A percentile compares a stretch with the other conserved stretches of the same genome.
Evolutionary conservation across 2,329 filamentous ascomycete genomes (phyloP).

Genomic region (Hypocreales sp.): DNA sequence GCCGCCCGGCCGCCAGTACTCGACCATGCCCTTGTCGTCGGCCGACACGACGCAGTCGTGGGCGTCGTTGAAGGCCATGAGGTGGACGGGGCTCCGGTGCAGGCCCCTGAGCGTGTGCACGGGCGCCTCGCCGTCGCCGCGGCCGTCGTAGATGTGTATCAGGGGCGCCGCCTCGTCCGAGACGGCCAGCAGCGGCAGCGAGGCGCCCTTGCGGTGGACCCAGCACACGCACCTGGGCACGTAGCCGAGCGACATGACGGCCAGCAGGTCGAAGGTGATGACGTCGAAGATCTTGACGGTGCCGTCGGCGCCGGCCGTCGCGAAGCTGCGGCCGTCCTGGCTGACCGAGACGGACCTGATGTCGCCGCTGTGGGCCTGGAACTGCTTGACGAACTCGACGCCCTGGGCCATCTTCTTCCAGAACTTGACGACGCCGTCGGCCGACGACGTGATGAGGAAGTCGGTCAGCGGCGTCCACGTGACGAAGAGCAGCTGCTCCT

Average conservation of each 20-base stretch:
- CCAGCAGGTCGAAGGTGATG: constrained; percentile 74
- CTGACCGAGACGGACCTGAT: constrained; percentile 75
- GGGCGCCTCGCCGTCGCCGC: constrained; percentile 63
- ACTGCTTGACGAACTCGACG: constrained; percentile 97
- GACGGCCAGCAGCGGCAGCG: constrained; percentile 70
- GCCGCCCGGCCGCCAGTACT: constrained; percentile 80
- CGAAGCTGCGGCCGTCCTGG: constrained; percentile 83
- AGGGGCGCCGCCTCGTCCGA: constrained; percentile 57
- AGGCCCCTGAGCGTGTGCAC: constrained; percentile 64
- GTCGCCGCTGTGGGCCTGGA: constrained; percentile 76
- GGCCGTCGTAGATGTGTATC: constrained; percentile 77
- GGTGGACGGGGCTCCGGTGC: constrained; percentile 66
- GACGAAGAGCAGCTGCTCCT: constrained; percentile 79
- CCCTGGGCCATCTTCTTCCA: constrained; percentile 91
- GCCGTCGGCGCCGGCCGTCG: constrained; percentile 66
- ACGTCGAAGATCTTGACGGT: constrained; percentile 71
- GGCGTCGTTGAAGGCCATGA: constrained; percentile 79
- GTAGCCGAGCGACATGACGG: constrained; percentile 67
- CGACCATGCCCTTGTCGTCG: constrained; percentile 83
- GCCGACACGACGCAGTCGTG: constrained; percentile 86
- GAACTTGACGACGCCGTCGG: constrained; percentile 96
- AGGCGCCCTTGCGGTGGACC: constrained; percentile 80
- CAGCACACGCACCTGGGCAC: constrained; percentile 73
- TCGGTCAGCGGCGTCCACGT: constrained; percentile 84
- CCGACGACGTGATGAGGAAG: constrained; percentile 85